These are phyloP conservation scores for Malassezia psittaci DNA, from an alignment of 1,284 basidiomycete genomes.

Conservation along the genomic window DNA sequence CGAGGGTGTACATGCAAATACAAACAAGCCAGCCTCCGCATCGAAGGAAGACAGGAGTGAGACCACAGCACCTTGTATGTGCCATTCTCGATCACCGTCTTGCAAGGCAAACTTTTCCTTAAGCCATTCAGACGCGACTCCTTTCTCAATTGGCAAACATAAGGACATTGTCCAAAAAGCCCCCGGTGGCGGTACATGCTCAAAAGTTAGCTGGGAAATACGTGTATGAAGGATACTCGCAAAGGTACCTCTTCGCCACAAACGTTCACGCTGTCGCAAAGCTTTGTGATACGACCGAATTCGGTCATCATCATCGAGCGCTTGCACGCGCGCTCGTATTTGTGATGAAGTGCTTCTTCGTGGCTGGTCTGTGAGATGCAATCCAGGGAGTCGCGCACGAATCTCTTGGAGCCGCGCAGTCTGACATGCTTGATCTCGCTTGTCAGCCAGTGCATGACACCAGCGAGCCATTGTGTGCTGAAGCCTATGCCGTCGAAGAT, in stretches of 20 bases:
- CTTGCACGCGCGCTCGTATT: neutral
- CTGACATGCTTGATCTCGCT: constrained; percentile 5
- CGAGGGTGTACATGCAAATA: neutral
- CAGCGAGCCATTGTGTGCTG: neutral
- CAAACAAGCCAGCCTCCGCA: neutral
- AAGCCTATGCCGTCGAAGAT: neutral
- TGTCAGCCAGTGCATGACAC: neutral
- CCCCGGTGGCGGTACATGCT: neutral
- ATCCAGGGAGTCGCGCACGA: constrained; percentile 2
- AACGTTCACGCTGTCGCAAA: neutral
- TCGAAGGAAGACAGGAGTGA: neutral
- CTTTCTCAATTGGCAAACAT: neutral
- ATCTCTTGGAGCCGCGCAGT: constrained; percentile 8
- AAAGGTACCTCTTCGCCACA: constrained; percentile 8
- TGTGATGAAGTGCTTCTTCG: neutral
- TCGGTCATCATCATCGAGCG: neutral
- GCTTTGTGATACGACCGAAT: neutral
- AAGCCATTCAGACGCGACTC: neutral
- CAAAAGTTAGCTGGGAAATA: neutral
- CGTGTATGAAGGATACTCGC: neutral
- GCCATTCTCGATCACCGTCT: neutral
- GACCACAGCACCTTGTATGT: neutral
- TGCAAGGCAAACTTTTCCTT: neutral
- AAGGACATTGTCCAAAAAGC: neutral
- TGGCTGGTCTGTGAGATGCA: neutral